Evolutionary conservation across 2,329 filamentous ascomycete species (phyloP), one percentile per base, ranked within the genome.

Genomic region (Penicillium sclerotiorum): DNA sequence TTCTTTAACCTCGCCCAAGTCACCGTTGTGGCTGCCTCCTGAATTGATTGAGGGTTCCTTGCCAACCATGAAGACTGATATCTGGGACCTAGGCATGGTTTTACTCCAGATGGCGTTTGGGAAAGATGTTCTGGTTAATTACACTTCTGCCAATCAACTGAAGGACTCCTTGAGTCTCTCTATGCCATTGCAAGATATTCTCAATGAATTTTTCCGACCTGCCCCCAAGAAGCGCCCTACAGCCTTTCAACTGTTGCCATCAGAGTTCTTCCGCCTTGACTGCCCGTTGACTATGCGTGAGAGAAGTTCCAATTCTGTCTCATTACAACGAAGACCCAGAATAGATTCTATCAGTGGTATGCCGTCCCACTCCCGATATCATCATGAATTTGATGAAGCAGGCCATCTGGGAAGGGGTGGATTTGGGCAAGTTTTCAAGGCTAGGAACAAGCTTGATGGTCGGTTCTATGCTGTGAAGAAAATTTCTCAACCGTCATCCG

Each of bases 391-490:
- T 71, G 86, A 92, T 15, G 92, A 97, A 71, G 86, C 94, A 64
- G 90, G 90, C 12, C 84, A 89, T 4, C 78, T 99, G 11, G 94
- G 94, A 3, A 95, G 93, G 68, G 94, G 94, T 36, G 94, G 93
- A 0, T 99, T 96, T 72, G 94, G 94, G 5, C 90, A 96, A 72
- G 94, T 99, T 18, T 90, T 97, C 47, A 95, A 96, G 69, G 93
- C 93, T 2, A 84, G 93, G 25, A 95, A 96, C 70, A 96, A 94
- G 73, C 83, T 96, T 4, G 94, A 97, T 67, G 90, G 90, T 1
- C 89, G 92, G 50, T 87, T 95, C 36, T 99, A 97, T 71, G 94
- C 94, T 15, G 89, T 99, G 67, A 99, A 99, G 70, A 96, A 97
- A 68, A 94, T 99, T 54, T 90, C 86, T 1, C 89, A 94, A 59